Evolutionary conservation across 352 stramenopile genomes (phyloP).

Genomic region (Phytophthora citricola): DNA sequence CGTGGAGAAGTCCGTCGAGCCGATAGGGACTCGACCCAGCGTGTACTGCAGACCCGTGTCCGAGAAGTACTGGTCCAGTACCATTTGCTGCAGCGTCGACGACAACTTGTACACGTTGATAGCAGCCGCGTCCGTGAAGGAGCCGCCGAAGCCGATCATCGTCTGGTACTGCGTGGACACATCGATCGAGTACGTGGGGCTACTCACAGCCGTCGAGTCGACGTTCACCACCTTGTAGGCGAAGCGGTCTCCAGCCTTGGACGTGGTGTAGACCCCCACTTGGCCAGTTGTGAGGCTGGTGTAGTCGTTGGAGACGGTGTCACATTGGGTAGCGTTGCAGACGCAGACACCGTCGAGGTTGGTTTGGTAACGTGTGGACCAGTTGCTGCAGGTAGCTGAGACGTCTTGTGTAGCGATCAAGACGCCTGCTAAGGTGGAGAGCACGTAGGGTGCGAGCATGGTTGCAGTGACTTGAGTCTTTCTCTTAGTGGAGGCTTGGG

Average conservation of each 20-base stretch:
- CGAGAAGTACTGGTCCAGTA: constrained; percentile 85
- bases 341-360: constrained; percentile 58
- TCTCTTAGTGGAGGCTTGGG: no score
- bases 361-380: constrained; percentile 52
- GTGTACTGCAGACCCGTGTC: constrained; percentile 82
- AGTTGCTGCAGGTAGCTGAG: constrained; percentile 42
- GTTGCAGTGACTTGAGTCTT: neutral
- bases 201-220: constrained; percentile 30
- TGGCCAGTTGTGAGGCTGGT: constrained; percentile 41
- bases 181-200: constrained; percentile 58
- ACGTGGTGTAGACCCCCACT: constrained; percentile 57
- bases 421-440: constrained; percentile 1
- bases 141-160: constrained; percentile 89
- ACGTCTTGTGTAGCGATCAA: constrained; percentile 18
- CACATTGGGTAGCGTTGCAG: constrained; percentile 58
- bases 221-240: constrained; percentile 42
- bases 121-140: constrained; percentile 90
- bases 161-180: constrained; percentile 67
- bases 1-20: constrained; percentile 87
- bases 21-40: constrained; percentile 86
- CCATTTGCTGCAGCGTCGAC: constrained; percentile 56
- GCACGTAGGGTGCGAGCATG: constrained; percentile 17
- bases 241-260: constrained; percentile 57
- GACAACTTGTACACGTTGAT: constrained; percentile 85
- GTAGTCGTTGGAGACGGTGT: constrained; percentile 62